Percentiles rank a stretch among this genome's conserved stretches.
Evolutionary conservation across 176 grass and related monocot species (phyloP).

Genomic region (Cocos nucifera): DNA sequence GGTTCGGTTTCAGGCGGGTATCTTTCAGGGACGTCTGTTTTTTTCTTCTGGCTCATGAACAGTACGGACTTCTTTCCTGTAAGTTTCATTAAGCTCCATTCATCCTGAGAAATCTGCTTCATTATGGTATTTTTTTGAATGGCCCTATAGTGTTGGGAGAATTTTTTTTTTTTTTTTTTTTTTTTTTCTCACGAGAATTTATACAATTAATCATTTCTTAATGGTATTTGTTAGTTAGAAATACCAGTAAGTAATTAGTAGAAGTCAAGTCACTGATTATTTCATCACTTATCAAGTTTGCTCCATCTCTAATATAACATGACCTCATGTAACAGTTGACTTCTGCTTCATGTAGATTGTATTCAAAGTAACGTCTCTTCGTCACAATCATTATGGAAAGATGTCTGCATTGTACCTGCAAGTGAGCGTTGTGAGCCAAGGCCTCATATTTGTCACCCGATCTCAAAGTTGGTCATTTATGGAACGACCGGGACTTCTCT

Average conservation of each 20-base stretch:
- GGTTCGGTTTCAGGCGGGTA: slow-evolving; percentile 3
- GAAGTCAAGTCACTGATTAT: too few relatives aligned
- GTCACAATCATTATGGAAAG: slow-evolving; percentile 38
- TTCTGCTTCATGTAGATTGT: slow-evolving; percentile 42
- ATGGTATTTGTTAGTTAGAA: too few relatives aligned
- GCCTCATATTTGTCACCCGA: slow-evolving; percentile 88
- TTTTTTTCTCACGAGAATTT: too few relatives aligned
- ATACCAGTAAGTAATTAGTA: too few relatives aligned
- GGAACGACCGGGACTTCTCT: slow-evolving; percentile 76
- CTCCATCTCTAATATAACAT: too few relatives aligned
- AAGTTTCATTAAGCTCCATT: background rate
- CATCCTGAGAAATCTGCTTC: background rate
- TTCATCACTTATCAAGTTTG: too few relatives aligned
- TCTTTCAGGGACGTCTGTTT: slow-evolving; percentile 5
- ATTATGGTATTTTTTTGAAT: too few relatives aligned
- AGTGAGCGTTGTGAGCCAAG: slow-evolving; percentile 96
- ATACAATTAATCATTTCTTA: too few relatives aligned
- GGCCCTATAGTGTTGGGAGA: too few relatives aligned
- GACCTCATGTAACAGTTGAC: too few relatives aligned
- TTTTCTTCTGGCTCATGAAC: slow-evolving; percentile 16
- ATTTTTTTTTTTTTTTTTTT: too few relatives aligned
- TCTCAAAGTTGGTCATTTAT: slow-evolving; percentile 71
- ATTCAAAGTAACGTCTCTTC: slow-evolving; percentile 63
- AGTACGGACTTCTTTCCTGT: slow-evolving; percentile 10
- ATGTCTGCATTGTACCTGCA: slow-evolving; percentile 95